Conservation (phyloP, 2,329 filamentous ascomycete genomes). For the Rasamsonia emersonii region DNA sequence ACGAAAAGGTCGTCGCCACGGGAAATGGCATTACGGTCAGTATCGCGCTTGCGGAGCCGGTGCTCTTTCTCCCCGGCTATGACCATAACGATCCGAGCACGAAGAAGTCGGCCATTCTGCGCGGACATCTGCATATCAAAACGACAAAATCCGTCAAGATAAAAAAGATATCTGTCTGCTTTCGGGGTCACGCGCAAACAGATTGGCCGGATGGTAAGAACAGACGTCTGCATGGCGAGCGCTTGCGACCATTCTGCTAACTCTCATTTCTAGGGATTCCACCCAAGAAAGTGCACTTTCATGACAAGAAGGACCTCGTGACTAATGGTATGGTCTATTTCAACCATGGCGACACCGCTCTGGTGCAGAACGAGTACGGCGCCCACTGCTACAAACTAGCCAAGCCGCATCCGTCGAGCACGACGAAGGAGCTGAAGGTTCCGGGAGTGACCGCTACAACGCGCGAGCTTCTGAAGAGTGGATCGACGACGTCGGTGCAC, state of each 20-base stretch:
- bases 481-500: constrained; percentile 35
- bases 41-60: constrained; percentile 40
- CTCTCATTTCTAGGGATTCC: constrained; percentile 56
- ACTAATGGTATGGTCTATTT: constrained; percentile 91
- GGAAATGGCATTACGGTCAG: constrained; percentile 41
- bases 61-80: constrained; percentile 42
- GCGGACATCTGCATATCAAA: constrained; percentile 72
- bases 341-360: constrained; percentile 45
- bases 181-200: constrained; percentile 75
- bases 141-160: constrained; percentile 88
- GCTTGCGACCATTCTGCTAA: neutral
- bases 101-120: constrained; percentile 68
- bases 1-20: constrained; percentile 41
- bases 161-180: constrained; percentile 79
- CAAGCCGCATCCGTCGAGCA: constrained; percentile 20
- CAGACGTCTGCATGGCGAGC: constrained; percentile 1
- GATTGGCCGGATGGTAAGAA: constrained; percentile 80
- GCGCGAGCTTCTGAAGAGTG: constrained; percentile 30
- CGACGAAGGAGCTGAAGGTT: constrained; percentile 18
- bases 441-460: constrained; percentile 21
- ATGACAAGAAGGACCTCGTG: constrained; percentile 76
- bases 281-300: constrained; percentile 71
- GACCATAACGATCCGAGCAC: constrained; percentile 44
- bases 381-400: constrained; percentile 55
- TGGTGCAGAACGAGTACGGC: constrained; percentile 52